phyloP scores from a whole-genome alignment of 2,329 filamentous ascomycete genomes.

The Teratosphaeria nubilosa region DNA sequence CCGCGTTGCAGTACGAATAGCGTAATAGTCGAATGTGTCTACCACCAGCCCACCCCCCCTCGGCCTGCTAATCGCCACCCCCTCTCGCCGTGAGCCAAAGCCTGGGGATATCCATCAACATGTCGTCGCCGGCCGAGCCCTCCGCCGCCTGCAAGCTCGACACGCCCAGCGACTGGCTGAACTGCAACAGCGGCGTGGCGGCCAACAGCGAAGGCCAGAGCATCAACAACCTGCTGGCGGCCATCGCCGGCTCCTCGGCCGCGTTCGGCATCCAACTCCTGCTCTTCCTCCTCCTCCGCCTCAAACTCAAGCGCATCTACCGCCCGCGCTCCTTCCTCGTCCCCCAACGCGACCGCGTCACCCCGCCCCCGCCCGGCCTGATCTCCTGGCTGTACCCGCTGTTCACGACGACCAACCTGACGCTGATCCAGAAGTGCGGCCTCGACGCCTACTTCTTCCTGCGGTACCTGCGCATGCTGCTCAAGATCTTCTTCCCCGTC shows the following conservation, averaged over 20 bases:
- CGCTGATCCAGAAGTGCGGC: slow-evolving; percentile 90
- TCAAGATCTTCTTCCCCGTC: slow-evolving; percentile 86
- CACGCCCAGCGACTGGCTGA: slow-evolving; percentile 2
- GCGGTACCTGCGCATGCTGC: slow-evolving; percentile 72
- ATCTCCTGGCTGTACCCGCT: slow-evolving; percentile 45
- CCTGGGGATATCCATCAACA: not conserved
- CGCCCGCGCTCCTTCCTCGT: slow-evolving; percentile 81
- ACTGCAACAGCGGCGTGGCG: slow-evolving; percentile 7
- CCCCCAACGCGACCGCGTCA: slow-evolving; percentile 70
- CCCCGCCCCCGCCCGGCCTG: slow-evolving; percentile 55
- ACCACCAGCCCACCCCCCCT: no score
- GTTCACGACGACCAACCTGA: slow-evolving; percentile 63
- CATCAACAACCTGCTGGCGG: slow-evolving; percentile 27
- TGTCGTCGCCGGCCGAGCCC: not conserved
- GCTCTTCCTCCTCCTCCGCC: slow-evolving; percentile 66
- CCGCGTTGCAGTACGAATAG: no score
- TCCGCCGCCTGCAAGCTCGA: not conserved
- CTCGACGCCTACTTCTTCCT: slow-evolving; percentile 97
- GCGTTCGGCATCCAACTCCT: slow-evolving; percentile 42
- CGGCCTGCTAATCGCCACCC: no score
- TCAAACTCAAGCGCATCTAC: slow-evolving; percentile 76
- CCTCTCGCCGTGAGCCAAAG: no score
- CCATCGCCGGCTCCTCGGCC: slow-evolving; percentile 25
- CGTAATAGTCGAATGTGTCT: no score
- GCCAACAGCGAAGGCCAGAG: slow-evolving; percentile 19